These are phyloP conservation scores for Pythium brachiatum DNA, from an alignment of 352 stramenopile species.

Conservation along the genomic window DNA sequence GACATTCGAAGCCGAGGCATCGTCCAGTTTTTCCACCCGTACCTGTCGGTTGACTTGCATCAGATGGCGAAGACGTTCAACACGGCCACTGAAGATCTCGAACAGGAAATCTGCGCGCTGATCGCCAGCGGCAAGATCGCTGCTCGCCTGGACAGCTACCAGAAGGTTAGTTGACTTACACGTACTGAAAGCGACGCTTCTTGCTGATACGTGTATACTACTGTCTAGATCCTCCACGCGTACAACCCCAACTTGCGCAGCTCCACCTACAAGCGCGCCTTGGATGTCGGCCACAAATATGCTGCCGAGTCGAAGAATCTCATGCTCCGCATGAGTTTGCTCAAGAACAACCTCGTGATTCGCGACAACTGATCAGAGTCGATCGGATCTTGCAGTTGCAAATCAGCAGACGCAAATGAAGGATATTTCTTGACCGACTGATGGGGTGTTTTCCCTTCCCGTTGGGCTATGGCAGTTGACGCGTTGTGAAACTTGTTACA, in stretches of 20 bases:
- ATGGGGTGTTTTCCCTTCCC: not conserved
- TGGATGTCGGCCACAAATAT: conserved; percentile 81
- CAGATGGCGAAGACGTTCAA: conserved; percentile 88
- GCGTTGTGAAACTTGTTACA: not conserved
- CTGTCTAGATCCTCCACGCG: conserved; percentile 65
- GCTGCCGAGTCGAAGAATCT: conserved; percentile 77
- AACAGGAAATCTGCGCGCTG: conserved; percentile 78
- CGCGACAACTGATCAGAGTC: conserved; percentile 34
- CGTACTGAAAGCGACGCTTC: no score
- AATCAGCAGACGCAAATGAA: conserved; percentile 1
- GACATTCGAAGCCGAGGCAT: conserved; percentile 85
- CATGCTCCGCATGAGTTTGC: conserved; percentile 80
- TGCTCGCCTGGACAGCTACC: conserved; percentile 86
- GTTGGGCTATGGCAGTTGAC: not conserved
- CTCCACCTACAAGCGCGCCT: conserved; percentile 76
- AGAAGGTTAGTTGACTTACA: conserved; percentile 67
- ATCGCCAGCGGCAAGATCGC: conserved; percentile 72
- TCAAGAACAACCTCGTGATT: conserved; percentile 86
- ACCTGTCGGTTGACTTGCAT: conserved; percentile 80
- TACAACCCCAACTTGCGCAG: conserved; percentile 76
- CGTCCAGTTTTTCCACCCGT: conserved; percentile 89
- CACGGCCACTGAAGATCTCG: conserved; percentile 50
- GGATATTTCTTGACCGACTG: not conserved
- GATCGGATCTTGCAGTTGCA: not conserved
- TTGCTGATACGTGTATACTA: not conserved